Evolutionary conservation across 768 basidiomycete species (phyloP).

Genomic region (Trametes meyenii): DNA sequence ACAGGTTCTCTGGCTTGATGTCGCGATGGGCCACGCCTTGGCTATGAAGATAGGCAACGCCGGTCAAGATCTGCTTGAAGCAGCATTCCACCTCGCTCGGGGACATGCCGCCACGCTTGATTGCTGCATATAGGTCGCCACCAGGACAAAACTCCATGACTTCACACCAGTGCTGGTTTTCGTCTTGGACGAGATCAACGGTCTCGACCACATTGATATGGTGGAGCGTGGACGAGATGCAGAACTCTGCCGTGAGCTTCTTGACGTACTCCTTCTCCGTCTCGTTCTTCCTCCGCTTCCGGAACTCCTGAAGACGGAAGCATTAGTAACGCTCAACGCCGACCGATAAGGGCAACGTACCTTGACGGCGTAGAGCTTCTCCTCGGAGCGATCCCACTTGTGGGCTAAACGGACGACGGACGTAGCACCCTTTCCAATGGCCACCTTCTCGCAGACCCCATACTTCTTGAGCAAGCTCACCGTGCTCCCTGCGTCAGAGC

Average conservation of each 20-base stretch:
- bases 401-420: slow-evolving; percentile 95
- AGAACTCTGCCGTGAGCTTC: slow-evolving; percentile 99
- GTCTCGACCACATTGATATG: slow-evolving; percentile 97
- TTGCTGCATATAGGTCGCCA: slow-evolving; percentile 96
- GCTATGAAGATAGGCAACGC: slow-evolving; percentile 88
- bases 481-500: slow-evolving; percentile 52
- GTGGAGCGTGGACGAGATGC: slow-evolving; percentile 94
- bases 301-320: slow-evolving; percentile 77
- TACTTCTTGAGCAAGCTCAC: slow-evolving; percentile 83
- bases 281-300: slow-evolving; percentile 97
- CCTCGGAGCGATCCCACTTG: slow-evolving; percentile 97
- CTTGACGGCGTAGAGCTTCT: slow-evolving; percentile 98
- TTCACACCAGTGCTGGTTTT: slow-evolving; percentile 95
- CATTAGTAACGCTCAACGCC: slow-evolving; percentile 1
- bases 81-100: slow-evolving; percentile 94
- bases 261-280: slow-evolving; percentile 99
- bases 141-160: slow-evolving; percentile 99
- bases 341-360: slow-evolving; percentile 46
- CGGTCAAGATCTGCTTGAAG: slow-evolving; percentile 93
- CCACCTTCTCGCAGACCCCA: slow-evolving; percentile 94
- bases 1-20: slow-evolving; percentile 96
- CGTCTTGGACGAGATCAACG: slow-evolving; percentile 98
- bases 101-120: slow-evolving; percentile 95
- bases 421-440: slow-evolving; percentile 98
- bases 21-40: slow-evolving; percentile 99